A percentile compares a stretch with the other conserved stretches of the same genome.
Evolutionary conservation across 257 asterid genomes (phyloP).

Genomic region (Primulina huaijiensis): DNA sequence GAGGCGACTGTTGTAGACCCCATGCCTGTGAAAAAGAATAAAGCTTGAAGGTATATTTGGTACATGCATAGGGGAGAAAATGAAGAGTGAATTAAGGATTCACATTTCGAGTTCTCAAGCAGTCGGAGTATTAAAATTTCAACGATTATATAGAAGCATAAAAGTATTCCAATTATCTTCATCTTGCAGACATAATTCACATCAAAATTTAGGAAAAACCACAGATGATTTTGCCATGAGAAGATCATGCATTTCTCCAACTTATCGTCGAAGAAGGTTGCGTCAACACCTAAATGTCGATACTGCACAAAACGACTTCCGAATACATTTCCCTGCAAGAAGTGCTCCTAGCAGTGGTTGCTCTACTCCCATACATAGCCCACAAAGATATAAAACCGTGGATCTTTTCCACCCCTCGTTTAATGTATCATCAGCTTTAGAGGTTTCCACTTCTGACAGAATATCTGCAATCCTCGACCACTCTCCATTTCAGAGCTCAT

Average conservation of each 20-base stretch:
- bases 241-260: constrained; percentile 31
- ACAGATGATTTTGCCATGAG: constrained; percentile 34
- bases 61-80: neutral
- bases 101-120: too few relatives aligned
- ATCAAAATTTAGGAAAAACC: constrained; percentile 32
- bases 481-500: constrained; percentile 48
- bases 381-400: constrained; percentile 48
- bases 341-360: constrained; percentile 79
- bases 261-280: constrained; percentile 47
- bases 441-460: constrained; percentile 34
- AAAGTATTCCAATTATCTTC: neutral
- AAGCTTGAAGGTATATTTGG: neutral
- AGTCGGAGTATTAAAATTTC: neutral
- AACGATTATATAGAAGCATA: neutral
- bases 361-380: constrained; percentile 73
- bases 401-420: constrained; percentile 42
- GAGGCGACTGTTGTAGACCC: too few relatives aligned
- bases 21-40: too few relatives aligned
- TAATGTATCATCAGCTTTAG: constrained; percentile 31
- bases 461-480: constrained; percentile 36
- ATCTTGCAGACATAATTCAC: constrained; percentile 35
- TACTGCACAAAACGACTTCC: constrained; percentile 34
- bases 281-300: constrained; percentile 41
- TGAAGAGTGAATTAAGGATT: neutral
- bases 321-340: constrained; percentile 42